Percentiles rank a stretch among this genome's conserved stretches.
Conservation (phyloP, 805 yeast genomes). For the Cyberlindnera mycetangii region DNA sequence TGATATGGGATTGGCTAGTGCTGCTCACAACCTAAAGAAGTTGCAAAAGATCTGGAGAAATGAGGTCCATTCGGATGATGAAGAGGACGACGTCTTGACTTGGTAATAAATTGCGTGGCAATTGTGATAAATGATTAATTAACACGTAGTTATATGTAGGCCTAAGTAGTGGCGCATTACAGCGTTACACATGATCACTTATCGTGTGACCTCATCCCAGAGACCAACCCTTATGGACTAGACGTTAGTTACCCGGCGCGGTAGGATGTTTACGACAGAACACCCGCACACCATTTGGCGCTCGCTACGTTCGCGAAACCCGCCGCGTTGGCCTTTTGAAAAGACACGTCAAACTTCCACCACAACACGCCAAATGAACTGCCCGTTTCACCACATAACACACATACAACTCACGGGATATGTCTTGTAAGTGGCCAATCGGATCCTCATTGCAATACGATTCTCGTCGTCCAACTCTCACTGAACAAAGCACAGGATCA, state of each 20-base stretch:
- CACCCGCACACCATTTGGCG: slow-evolving; percentile 3
- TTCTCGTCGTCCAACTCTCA: neutral
- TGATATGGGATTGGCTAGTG: slow-evolving; percentile 48
- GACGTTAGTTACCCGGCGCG: slow-evolving; percentile 2
- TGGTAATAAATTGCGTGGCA: slow-evolving; percentile 16
- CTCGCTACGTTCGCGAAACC: neutral
- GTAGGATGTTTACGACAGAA: too few species aligned
- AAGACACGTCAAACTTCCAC: slow-evolving; percentile 11
- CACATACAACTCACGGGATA: neutral
- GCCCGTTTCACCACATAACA: neutral
- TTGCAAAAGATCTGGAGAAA: slow-evolving; percentile 31
- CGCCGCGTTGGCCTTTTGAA: slow-evolving; percentile 4
- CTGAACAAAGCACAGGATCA: too few species aligned
- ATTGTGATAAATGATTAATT: too few species aligned
- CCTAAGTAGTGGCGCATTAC: too few species aligned
- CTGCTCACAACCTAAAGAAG: slow-evolving; percentile 35
- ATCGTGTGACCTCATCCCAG: too few species aligned
- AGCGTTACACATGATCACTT: too few species aligned
- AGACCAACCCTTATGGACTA: too few species aligned
- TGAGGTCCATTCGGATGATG: slow-evolving; percentile 25
- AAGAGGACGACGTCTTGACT: slow-evolving; percentile 28
- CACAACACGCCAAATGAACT: neutral
- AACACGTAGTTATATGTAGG: neutral
- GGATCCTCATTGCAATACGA: neutral
- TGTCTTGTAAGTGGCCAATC: slow-evolving; percentile 4